Evolutionary conservation across 495 filamentous ascomycete genomes (phyloP).

Genomic region (Clohesyomyces aquaticus): DNA sequence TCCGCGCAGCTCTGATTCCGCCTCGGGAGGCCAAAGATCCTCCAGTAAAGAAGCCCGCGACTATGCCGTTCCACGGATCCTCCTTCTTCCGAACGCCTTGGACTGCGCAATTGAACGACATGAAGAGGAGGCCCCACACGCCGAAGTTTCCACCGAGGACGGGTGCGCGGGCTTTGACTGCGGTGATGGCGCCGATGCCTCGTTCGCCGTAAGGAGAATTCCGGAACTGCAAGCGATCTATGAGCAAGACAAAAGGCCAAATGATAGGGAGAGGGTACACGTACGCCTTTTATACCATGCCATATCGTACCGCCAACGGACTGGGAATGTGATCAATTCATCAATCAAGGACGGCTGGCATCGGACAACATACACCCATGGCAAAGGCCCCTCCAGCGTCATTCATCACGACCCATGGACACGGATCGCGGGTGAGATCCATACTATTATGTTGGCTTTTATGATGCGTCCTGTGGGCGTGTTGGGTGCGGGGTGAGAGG

Average conservation of each 20-base stretch:
- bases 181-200: slow-evolving; percentile 92
- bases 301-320: slow-evolving; percentile 88
- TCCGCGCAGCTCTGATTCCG: slow-evolving; percentile 83
- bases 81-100: slow-evolving; percentile 96
- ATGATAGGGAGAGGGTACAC: not conserved
- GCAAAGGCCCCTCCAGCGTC: slow-evolving; percentile 97
- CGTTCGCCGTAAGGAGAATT: slow-evolving; percentile 82
- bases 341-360: slow-evolving; percentile 6
- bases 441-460: too few species aligned
- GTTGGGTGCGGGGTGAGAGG: not conserved
- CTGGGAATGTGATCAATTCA: slow-evolving; percentile 47
- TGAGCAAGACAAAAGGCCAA: not conserved
- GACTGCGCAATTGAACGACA: slow-evolving; percentile 94
- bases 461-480: too few species aligned
- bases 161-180: slow-evolving; percentile 94
- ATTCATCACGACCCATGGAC: slow-evolving; percentile 44
- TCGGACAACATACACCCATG: slow-evolving; percentile 78
- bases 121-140: slow-evolving; percentile 94
- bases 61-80: slow-evolving; percentile 94
- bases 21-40: slow-evolving; percentile 88
- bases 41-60: slow-evolving; percentile 96
- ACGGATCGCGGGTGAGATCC: slow-evolving; percentile 87
- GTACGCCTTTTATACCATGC: slow-evolving; percentile 94
- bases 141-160: slow-evolving; percentile 98
- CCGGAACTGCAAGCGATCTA: slow-evolving; percentile 21